phyloP scores from a whole-genome alignment of 139 green algal genomes.

The Coelastrella sp. region DNA sequence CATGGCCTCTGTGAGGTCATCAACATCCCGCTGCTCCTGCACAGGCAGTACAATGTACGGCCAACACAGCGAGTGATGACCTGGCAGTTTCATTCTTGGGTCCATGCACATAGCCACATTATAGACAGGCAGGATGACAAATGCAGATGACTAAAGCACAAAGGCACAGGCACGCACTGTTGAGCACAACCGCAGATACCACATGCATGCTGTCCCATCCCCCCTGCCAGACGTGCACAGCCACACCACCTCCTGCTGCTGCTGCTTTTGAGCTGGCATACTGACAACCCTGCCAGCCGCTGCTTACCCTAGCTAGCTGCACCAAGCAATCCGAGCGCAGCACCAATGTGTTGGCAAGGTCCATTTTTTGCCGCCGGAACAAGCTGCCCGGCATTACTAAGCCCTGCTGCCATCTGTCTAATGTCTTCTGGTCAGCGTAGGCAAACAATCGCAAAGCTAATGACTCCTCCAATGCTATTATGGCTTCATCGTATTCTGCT shows the following conservation, averaged over 20 bases:
- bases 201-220: too few species aligned
- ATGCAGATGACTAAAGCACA: too few species aligned
- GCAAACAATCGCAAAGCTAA: conserved; percentile 51
- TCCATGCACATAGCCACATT: too few species aligned
- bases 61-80: not conserved
- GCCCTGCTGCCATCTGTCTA: conserved; percentile 50
- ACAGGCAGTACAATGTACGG: not conserved
- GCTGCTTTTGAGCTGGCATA: too few species aligned
- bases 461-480: conserved; percentile 50
- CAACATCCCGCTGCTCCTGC: conserved; percentile 48
- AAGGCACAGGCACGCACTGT: too few species aligned
- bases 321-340: conserved; percentile 51
- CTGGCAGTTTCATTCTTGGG: not conserved
- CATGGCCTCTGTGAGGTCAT: conserved; percentile 49
- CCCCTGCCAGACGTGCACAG: too few species aligned
- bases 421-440: conserved; percentile 45
- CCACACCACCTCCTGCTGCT: too few species aligned
- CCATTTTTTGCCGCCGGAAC: conserved; percentile 49
- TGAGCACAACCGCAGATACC: too few species aligned
- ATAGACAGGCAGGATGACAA: too few species aligned
- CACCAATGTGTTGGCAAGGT: conserved; percentile 48
- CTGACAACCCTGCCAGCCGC: not conserved
- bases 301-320: conserved; percentile 47
- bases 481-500: conserved; percentile 49
- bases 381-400: conserved; percentile 42